phyloP scores from a whole-genome alignment of 257 asterid species.

The Solanum chiquidenum region DNA sequence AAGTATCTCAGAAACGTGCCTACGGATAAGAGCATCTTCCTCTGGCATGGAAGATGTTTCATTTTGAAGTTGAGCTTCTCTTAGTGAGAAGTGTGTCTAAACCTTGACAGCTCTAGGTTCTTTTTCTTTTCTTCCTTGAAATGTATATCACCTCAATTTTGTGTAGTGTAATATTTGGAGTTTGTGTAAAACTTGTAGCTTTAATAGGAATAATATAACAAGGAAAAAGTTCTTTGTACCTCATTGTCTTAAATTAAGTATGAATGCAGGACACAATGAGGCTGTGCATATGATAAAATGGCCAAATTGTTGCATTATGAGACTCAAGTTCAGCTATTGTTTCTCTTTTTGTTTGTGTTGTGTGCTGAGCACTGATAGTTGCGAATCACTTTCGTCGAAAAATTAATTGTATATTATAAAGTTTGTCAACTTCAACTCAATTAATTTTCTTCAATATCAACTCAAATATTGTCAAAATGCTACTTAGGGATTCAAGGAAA shows the following conservation, averaged over 20 bases:
- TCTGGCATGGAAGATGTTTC: neutral
- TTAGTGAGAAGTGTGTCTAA: too few relatives aligned
- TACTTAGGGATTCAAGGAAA: neutral
- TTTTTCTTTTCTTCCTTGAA: neutral
- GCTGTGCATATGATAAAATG: neutral
- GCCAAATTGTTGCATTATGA: neutral
- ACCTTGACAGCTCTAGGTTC: neutral
- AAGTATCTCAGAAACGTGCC: neutral
- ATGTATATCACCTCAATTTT: slow-evolving; percentile 17
- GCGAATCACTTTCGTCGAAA: neutral
- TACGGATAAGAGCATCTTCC: neutral
- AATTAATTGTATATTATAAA: neutral
- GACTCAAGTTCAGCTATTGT: too few relatives aligned
- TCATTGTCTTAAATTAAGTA: neutral
- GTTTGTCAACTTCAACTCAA: neutral
- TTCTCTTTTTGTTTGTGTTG: neutral
- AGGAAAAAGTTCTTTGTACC: neutral
- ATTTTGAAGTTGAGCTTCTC: neutral
- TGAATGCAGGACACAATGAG: neutral
- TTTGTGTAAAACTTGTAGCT: neutral
- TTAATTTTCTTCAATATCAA: neutral
- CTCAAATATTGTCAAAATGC: neutral
- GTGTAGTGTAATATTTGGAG: slow-evolving; percentile 7
- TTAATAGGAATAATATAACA: neutral
- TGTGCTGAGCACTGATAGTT: neutral